Base-by-base conservation (phyloP, 2,329 filamentous ascomycete species). In the Talaromyces sp. region DNA sequence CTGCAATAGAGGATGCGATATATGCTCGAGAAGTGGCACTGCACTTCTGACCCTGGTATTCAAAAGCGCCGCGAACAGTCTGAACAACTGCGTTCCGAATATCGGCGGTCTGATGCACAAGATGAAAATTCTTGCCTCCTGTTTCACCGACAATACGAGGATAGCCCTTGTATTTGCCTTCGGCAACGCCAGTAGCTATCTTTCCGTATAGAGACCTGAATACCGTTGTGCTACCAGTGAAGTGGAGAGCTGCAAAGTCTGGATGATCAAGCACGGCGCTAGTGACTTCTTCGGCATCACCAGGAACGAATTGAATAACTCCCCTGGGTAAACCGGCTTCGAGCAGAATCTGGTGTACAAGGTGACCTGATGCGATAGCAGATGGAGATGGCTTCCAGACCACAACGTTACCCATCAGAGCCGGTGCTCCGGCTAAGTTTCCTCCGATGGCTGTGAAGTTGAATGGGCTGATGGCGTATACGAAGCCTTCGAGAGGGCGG, bases 401-500 rank as follows among this genome's bases (percentile, higher is more conserved):
- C 3, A 97, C 92, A 0, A 97, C 94, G 77, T 98, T 98, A 65
- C 93, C 94, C 83, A 97, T 88, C 56, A 97, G 81, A 0, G 93
- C 93, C 6, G 94, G 93, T 0, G 90, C 89, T 33, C 87, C 89
- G 14, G 90, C 87, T 47, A 97, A 83, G 79, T 97, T 97, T 60
- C 90, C 93, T 14, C 88, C 93, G 71, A 97, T 94, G 68, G 93
- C 93, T 13, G 93, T 97, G 81, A 97, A 97, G 83, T 97, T 97
- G 85, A 97, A 97, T 24, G 93, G 93, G 63, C 89, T 92, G 71
- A 97, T 87, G 39, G 93, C 93, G 76, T 97, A 97, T 66, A 97
- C 92, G 77, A 97, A 97, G 19, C 93, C 93, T 78, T 97, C 93
- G 5, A 97, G 86, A 8, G 94, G 89, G 37, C 93, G 86, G 82